These are phyloP conservation scores for Tuber calosporum DNA, from an alignment of 495 filamentous ascomycete species.

Conservation along the genomic window DNA sequence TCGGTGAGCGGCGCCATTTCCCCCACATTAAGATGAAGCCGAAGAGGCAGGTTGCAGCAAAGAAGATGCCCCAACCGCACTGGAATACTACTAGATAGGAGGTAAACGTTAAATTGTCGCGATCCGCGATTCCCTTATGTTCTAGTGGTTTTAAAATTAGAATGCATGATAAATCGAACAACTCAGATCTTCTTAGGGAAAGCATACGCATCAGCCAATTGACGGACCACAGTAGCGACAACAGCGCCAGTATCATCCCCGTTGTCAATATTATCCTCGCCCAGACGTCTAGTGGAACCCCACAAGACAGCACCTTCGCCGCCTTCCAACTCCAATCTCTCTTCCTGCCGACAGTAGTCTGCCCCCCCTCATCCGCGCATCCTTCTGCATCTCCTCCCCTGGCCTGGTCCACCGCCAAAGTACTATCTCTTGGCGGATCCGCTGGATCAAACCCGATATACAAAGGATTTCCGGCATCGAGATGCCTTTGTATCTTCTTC, in stretches of 20 bases:
- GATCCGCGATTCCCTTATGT: neutral
- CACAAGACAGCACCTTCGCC: slow-evolving; percentile 21
- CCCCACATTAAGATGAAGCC: slow-evolving; percentile 39
- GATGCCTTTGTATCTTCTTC: slow-evolving; percentile 32
- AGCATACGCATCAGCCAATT: slow-evolving; percentile 29
- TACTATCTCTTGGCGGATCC: slow-evolving; percentile 13
- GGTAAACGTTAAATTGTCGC: slow-evolving; percentile 1
- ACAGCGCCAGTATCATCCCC: slow-evolving; percentile 22
- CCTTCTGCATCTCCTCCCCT: neutral
- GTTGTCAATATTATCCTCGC: slow-evolving; percentile 27
- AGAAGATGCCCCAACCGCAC: slow-evolving; percentile 32
- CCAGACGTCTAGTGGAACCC: slow-evolving; percentile 24
- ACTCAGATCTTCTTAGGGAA: neutral
- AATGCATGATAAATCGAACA: neutral
- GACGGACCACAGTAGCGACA: slow-evolving; percentile 22
- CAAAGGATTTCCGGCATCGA: slow-evolving; percentile 35
- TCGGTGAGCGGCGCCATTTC: slow-evolving; percentile 36
- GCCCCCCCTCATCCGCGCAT: neutral
- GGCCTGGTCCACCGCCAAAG: neutral
- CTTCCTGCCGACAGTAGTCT: neutral
- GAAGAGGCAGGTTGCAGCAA: slow-evolving; percentile 29
- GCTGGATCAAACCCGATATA: slow-evolving; percentile 37
- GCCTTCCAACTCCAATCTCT: slow-evolving; percentile 8
- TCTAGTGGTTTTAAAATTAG: neutral
- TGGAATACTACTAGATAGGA: slow-evolving; percentile 23